Base-by-base conservation (phyloP, 768 basidiomycete species). In the Trichaptum fuscoviolaceum region DNA sequence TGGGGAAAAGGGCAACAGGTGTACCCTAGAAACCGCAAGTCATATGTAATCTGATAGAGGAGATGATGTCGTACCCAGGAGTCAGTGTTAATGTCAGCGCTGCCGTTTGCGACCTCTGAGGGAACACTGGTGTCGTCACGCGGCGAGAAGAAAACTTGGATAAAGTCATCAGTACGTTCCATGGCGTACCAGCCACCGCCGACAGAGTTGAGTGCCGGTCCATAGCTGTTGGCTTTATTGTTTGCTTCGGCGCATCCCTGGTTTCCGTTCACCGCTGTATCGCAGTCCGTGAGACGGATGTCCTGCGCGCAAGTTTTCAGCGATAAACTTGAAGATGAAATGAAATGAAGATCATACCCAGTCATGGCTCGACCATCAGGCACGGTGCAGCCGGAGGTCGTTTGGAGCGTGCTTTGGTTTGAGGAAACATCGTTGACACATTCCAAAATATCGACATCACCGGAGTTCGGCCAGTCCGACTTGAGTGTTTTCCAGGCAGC, bases 61-160 rank as follows among this genome's bases (percentile, higher is more conserved):
- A 15, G 2, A 58, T 3, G 5, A 57, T 9, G 63, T 63, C 80
- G 7, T 68, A 85, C 87, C 87, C 87, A 90, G 61, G 72, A 76
- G 57, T 74, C 77, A 3, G 87, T 85, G 72, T 85, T 76, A n/a
- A 87, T 78, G 2, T 70, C 70, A 18, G 71, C 70, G 0, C 75
- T 77, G 4, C 84, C 85, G 20, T 73, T 73, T 27, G 67, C 73
- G 3, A 87, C 79, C 68, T 84, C 86, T 8, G 74, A 68, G 1
- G 87, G 87, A 27, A 85, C 77, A 35, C 70, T 71, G 17, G 71
- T 74, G 61, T 74, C 79, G 62, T 75, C 76, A 57, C 87, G 80
- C 0, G 86, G 79, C 87, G 88, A 92, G 77, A 89, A 91, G 85
- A 86, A 92, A 59, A 90, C 79, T 68, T 87, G 88, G 72, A 91